These are phyloP conservation scores for Penstemon newberryi DNA, from an alignment of 257 asterid species.

Conservation along the genomic window DNA sequence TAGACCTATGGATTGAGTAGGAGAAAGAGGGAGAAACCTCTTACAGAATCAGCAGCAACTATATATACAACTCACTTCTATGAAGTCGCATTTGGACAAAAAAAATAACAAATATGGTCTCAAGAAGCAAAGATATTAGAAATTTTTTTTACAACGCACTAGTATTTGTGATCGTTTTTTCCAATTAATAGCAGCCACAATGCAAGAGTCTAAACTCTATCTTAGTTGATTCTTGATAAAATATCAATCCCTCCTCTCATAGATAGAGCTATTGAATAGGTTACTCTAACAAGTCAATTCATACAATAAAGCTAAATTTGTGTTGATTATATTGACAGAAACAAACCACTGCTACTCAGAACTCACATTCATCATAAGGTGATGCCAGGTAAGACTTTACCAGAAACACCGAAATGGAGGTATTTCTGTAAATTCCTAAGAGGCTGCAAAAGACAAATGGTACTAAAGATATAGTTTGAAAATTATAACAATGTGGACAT, in stretches of 20 bases:
- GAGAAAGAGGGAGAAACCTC: no score
- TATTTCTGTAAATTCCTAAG: neutral
- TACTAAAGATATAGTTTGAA: no score
- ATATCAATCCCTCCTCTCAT: neutral
- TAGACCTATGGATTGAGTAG: neutral
- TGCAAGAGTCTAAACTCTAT: neutral
- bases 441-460: neutral
- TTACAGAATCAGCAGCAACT: no score
- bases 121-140: neutral
- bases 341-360: neutral
- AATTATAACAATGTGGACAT: no score
- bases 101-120: neutral
- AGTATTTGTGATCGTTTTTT: neutral
- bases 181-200: neutral
- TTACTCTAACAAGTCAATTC: neutral
- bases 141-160: neutral
- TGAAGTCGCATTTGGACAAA: no score
- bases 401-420: no score
- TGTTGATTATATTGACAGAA: neutral
- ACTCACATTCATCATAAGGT: neutral
- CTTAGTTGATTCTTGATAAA: neutral
- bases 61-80: no score
- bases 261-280: neutral
- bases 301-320: neutral
- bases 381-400: neutral